These are phyloP conservation scores for Oryza punctata DNA, from an alignment of 176 grass and related monocot genomes.

Conservation along the genomic window DNA sequence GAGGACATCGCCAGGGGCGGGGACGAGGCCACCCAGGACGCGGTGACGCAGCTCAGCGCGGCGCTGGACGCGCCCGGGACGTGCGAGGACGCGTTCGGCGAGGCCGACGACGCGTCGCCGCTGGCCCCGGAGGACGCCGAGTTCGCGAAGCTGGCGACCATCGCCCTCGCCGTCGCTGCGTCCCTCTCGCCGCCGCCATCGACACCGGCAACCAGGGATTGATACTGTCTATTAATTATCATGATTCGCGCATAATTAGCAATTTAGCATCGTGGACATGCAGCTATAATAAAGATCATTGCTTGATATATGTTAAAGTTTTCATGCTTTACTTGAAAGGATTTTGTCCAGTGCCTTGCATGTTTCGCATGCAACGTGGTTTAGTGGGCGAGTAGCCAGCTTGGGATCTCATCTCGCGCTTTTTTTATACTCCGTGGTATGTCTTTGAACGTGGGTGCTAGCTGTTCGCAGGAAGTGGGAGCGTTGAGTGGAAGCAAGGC, in stretches of 20 bases:
- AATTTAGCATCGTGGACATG: background rate
- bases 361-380: conserved; percentile 35
- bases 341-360: conserved; percentile 40
- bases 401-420: conserved; percentile 23
- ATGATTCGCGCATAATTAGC: background rate
- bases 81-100: conserved; percentile 67
- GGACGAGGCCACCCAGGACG: conserved; percentile 12
- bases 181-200: conserved; percentile 23
- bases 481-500: conserved; percentile 56
- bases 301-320: background rate
- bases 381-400: conserved; percentile 39
- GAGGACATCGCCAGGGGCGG: conserved; percentile 33
- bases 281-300: background rate
- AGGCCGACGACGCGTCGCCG: conserved; percentile 52
- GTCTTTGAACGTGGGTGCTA: conserved; percentile 43
- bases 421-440: background rate
- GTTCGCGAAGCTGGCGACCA: conserved; percentile 54
- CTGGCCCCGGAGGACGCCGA: conserved; percentile 49
- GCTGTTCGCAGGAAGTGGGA: conserved; percentile 20
- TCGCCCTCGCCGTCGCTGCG: conserved; percentile 55
- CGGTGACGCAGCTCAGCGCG: conserved; percentile 52
- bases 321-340: background rate
- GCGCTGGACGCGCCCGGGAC: conserved; percentile 53
- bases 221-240: background rate
- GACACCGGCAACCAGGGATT: background rate